Base-by-base conservation (phyloP, 2,329 filamentous ascomycete genomes). In the Alternaria viburni region DNA sequence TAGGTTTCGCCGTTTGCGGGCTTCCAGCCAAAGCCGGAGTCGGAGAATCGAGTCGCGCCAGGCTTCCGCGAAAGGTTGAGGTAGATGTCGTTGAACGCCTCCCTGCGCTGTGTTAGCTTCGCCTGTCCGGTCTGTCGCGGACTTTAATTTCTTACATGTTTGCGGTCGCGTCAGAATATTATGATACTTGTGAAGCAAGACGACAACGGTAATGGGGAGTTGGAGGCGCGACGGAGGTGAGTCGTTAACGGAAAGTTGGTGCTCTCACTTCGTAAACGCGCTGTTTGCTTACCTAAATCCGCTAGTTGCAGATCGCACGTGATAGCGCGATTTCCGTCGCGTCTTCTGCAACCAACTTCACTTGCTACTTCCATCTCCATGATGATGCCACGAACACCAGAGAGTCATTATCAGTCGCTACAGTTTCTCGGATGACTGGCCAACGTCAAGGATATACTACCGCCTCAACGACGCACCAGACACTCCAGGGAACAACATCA, bases 71-170 rank as follows among this genome's bases (percentile, higher is more conserved):
- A 97, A 64, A 99, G 88, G 80, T 99, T 95, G 74, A 99, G 89
- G 82, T 96, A 94, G 83, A 98, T 97, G 82, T 93, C 93, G 79
- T 98, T 95, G 83, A 99, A 99, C 78, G 91, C 96, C 88, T 99
- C 96, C 87, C 87, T 90, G 45, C 11, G 46, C 26, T n/a, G 32
- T 25, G 51, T 63, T 43, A 63, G 57, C 23, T 43, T 44, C 9
- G 45, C 23, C 19, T 11, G 28, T 12, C 32, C 25, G 3, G 19
- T 19, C 13, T 25, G 17, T 36, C 13, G 21, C 11, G 26, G 19
- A 41, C 23, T 17, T 26, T 17, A 1, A 2, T 12, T 50, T 25
- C 46, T 60, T 52, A 63, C 61, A 63, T 63, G 21, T 56, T 56
- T 43, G 51, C 57, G 19, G 36, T 52, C 51, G 51, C 36, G 32